phyloP scores from a whole-genome alignment of 2,329 filamentous ascomycete species.

The Lomentospora prolificans region DNA sequence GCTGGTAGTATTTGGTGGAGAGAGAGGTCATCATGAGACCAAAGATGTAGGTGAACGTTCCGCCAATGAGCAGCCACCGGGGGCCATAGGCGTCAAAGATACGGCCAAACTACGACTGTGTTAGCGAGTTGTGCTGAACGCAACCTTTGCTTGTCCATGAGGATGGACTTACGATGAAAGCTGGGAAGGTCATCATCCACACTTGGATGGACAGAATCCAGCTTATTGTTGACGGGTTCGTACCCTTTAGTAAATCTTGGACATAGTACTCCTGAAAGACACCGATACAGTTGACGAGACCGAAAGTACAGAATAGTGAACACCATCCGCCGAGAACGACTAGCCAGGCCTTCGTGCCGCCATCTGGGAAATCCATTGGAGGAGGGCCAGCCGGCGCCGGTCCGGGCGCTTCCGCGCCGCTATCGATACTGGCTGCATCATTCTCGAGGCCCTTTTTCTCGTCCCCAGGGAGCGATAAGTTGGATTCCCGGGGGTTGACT shows the following conservation, averaged over 20 bases:
- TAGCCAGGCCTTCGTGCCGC: slow-evolving; percentile 47
- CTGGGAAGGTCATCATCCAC: slow-evolving; percentile 39
- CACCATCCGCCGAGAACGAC: slow-evolving; percentile 39
- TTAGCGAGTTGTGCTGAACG: not conserved
- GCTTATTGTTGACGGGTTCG: slow-evolving; percentile 40
- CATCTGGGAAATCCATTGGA: slow-evolving; percentile 48
- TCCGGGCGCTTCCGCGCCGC: slow-evolving; percentile 9
- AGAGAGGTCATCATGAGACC: slow-evolving; percentile 57
- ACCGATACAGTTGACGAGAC: slow-evolving; percentile 35
- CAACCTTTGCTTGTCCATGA: slow-evolving; percentile 12
- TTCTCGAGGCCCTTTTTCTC: not conserved
- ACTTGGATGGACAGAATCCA: slow-evolving; percentile 51
- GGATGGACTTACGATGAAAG: slow-evolving; percentile 32
- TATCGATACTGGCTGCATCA: not conserved
- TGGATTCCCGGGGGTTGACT: not conserved
- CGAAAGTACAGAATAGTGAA: slow-evolving; percentile 33
- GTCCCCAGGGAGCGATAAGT: not conserved
- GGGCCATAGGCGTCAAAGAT: slow-evolving; percentile 58
- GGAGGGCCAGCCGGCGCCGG: slow-evolving; percentile 23
- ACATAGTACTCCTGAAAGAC: slow-evolving; percentile 53
- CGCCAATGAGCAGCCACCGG: slow-evolving; percentile 41
- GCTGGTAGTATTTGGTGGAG: slow-evolving; percentile 31
- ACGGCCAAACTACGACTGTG: slow-evolving; percentile 36
- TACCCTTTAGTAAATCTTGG: slow-evolving; percentile 32
- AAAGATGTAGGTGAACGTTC: slow-evolving; percentile 48